A percentile compares a stretch with the other conserved stretches of the same genome.
These are phyloP conservation scores for Anthostomella pinea DNA, from an alignment of 2,329 filamentous ascomycete species.

Conservation along the genomic window DNA sequence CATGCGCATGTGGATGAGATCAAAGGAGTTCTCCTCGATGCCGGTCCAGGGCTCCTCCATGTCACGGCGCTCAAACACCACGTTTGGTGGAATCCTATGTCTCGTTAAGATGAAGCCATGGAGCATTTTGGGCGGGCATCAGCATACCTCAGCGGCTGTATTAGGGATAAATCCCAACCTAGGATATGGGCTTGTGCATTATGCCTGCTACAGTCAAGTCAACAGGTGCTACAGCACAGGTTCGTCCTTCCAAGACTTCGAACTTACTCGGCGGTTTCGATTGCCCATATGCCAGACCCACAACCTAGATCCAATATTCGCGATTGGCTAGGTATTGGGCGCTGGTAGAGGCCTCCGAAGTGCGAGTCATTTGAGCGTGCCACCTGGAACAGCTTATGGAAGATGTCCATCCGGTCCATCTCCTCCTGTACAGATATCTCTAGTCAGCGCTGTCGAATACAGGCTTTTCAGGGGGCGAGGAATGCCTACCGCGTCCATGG, in stretches of 20 bases:
- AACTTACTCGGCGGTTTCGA: conserved; percentile 75
- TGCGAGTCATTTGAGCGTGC: conserved; percentile 47
- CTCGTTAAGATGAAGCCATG: conserved; percentile 13
- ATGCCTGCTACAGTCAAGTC: conserved; percentile 25
- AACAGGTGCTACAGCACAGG: too few species aligned
- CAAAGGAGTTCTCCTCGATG: conserved; percentile 57
- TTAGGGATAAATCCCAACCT: conserved; percentile 37
- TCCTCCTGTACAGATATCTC: conserved; percentile 52
- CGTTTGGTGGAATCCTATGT: conserved; percentile 66
- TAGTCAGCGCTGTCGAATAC: conserved; percentile 7
- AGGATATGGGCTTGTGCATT: conserved; percentile 27
- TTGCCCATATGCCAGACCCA: conserved; percentile 88
- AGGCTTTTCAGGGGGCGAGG: neutral
- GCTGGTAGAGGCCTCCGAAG: conserved; percentile 28
- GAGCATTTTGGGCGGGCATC: neutral
- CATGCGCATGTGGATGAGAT: conserved; percentile 81
- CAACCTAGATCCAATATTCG: conserved; percentile 66
- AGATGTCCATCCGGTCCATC: conserved; percentile 75
- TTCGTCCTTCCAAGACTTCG: too few species aligned
- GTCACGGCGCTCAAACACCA: conserved; percentile 69
- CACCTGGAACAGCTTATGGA: conserved; percentile 72
- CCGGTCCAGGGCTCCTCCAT: conserved; percentile 71
- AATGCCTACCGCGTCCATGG: conserved; percentile 67
- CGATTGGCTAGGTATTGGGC: conserved; percentile 35
- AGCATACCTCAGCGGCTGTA: conserved; percentile 36